Evolutionary conservation across 169 alveolate species (phyloP).

Genomic region (Haemoproteus tartakovskyi): DNA sequence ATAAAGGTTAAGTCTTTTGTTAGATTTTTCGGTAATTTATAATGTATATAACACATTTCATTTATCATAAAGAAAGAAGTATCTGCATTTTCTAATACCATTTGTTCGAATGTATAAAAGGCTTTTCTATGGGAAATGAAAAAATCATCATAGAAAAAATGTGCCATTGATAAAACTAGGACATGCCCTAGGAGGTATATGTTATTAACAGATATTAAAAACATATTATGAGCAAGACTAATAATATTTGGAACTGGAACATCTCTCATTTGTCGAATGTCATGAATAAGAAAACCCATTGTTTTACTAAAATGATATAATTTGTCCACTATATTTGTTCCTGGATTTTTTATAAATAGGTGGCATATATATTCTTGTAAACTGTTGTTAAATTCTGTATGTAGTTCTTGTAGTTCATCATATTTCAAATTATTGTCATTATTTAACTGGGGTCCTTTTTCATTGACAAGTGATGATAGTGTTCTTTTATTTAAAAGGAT

Average conservation of each 20-base stretch:
- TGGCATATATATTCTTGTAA: constrained; percentile 40
- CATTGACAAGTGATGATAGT: no score
- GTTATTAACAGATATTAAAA: constrained; percentile 19
- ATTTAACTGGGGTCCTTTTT: no score
- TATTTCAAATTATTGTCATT: constrained; percentile 10
- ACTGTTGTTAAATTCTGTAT: constrained; percentile 14
- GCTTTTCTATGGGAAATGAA: constrained; percentile 17
- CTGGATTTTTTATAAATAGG: constrained; percentile 43
- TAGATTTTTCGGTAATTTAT: constrained; percentile 5
- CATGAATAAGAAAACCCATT: constrained; percentile 43
- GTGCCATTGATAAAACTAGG: constrained; percentile 42
- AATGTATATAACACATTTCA: constrained; percentile 52
- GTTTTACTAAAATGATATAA: constrained; percentile 27
- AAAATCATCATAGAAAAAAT: constrained; percentile 24
- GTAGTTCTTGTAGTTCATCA: constrained; percentile 7
- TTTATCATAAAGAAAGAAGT: constrained; percentile 37
- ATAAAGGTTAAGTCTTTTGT: constrained; percentile 47
- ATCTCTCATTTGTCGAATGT: no score
- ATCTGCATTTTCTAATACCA: constrained; percentile 44
- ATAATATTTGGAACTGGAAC: no score
- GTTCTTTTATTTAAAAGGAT: no score
- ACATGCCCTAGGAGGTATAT: constrained; percentile 43
- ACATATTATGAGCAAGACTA: constrained; percentile 25
- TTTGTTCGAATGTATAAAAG: constrained; percentile 42
- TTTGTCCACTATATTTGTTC: constrained; percentile 17